Evolutionary conservation across 768 basidiomycete species (phyloP), one percentile per base, ranked within the genome.

Genomic region (Wakefieldia striispora): DNA sequence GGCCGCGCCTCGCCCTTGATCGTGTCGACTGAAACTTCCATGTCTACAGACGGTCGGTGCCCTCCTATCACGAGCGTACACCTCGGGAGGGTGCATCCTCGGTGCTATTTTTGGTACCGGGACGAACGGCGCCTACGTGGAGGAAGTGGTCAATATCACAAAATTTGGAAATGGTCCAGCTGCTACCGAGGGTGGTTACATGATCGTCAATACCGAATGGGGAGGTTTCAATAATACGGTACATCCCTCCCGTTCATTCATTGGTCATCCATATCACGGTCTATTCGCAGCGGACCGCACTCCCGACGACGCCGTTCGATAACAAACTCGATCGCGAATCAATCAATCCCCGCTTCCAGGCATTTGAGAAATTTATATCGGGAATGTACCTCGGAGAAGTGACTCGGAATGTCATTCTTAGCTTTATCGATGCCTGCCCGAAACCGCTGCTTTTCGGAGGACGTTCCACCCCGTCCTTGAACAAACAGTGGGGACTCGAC

Each of bases 331-430:
- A 99, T 68, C 86, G 97, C 44, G 82, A 88, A 61, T 91, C 88
- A 50, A 97, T 98, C 70, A 99, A 99, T 62, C 94, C 95, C 23
- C 76, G 80, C 31, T 87, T 80, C 65, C 97, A 98, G 66, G 90
- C 90, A 2, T 98, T 93, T 65, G 97, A 99, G 70, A 99, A 98
- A 74, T 92, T 97, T 72, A 88, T 99, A 58, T 97, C 93, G 2
- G 97, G 97, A 49, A 97, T 99, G 95, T 99, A 99, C 68, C 82
- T 98, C 35, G 97, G 97, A 49, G 97, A 99, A 71, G 81, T 98
- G 54, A 80, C 86, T 21, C 86, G 97, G 34, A 89, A 90, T 62
- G 73, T 95, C 59, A 76, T 97, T 45, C 76, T 93, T 26, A 80
- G 91, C 42, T 73, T 97, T 55, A 74, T 95, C 56, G 91, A 92